Percentiles rank a stretch among this genome's conserved stretches.
These are phyloP conservation scores for Wickerhamomyces xylosicus DNA, from an alignment of 805 yeast species.

Conservation along the genomic window DNA sequence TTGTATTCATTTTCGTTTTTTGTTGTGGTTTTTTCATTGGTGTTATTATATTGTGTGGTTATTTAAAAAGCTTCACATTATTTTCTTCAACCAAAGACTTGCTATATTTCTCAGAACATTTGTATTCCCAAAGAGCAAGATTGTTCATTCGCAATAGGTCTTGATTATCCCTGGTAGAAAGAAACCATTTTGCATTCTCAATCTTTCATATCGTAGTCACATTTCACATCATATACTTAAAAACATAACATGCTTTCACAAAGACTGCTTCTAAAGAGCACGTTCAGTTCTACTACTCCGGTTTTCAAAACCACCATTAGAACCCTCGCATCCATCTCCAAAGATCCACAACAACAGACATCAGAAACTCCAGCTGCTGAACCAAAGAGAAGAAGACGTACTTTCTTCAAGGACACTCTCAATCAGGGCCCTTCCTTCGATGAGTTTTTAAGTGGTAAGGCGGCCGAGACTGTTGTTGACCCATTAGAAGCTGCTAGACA, in stretches of 20 bases:
- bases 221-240: too few species aligned
- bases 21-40: too few species aligned
- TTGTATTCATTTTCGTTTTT: too few species aligned
- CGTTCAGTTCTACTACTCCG: neutral
- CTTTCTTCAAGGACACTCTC: conserved; percentile 57
- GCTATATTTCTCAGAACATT: too few species aligned
- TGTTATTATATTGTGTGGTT: too few species aligned
- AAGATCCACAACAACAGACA: neutral
- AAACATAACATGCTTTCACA: neutral
- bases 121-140: too few species aligned
- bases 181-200: too few species aligned
- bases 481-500: conserved; percentile 68
- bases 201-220: too few species aligned
- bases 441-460: conserved; percentile 79
- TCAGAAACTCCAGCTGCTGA: neutral
- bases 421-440: conserved; percentile 89
- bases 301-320: neutral
- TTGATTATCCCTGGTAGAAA: too few species aligned
- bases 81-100: too few species aligned
- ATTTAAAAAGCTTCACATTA: too few species aligned
- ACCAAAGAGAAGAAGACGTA: conserved; percentile 22
- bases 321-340: neutral
- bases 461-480: conserved; percentile 53
- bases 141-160: too few species aligned
- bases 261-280: neutral